Conservation (phyloP, 2,329 filamentous ascomycete species). For the Thelonectria blattea region DNA sequence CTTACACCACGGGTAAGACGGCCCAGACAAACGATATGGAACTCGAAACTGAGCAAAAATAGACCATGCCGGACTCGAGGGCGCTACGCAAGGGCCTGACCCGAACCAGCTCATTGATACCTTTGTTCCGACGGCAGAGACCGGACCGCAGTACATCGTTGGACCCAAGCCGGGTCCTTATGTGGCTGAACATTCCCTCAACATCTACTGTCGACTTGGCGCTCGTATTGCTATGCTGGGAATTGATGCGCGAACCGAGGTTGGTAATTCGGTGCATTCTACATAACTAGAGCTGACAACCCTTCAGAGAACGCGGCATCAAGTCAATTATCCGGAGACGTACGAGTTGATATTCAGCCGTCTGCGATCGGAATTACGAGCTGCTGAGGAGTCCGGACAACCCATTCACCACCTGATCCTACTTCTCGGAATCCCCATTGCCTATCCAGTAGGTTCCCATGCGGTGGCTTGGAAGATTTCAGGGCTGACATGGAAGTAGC, state of each 20-base stretch:
- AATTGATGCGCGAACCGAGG: conserved; percentile 91
- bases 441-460: conserved; percentile 68
- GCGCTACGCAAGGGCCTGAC: conserved; percentile 62
- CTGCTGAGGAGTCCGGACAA: conserved; percentile 68
- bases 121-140: conserved; percentile 66
- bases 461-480: conserved; percentile 38
- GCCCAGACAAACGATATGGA: background rate
- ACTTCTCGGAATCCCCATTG: conserved; percentile 84
- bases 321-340: conserved; percentile 93
- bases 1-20: conserved; percentile 65
- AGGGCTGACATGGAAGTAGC: conserved; percentile 49
- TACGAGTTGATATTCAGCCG: conserved; percentile 84
- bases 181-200: conserved; percentile 85
- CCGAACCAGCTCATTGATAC: conserved; percentile 75
- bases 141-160: conserved; percentile 77
- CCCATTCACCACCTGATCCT: conserved; percentile 90
- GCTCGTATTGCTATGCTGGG: conserved; percentile 84
- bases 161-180: conserved; percentile 84
- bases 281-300: conserved; percentile 49
- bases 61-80: conserved; percentile 37
- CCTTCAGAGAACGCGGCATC: conserved; percentile 78
- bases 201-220: conserved; percentile 84
- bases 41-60: conserved; percentile 17
- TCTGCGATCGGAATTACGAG: conserved; percentile 74
- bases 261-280: conserved; percentile 38